These are phyloP conservation scores for Crithidia mellificae DNA, from an alignment of 208 protist species.

Conservation along the genomic window DNA sequence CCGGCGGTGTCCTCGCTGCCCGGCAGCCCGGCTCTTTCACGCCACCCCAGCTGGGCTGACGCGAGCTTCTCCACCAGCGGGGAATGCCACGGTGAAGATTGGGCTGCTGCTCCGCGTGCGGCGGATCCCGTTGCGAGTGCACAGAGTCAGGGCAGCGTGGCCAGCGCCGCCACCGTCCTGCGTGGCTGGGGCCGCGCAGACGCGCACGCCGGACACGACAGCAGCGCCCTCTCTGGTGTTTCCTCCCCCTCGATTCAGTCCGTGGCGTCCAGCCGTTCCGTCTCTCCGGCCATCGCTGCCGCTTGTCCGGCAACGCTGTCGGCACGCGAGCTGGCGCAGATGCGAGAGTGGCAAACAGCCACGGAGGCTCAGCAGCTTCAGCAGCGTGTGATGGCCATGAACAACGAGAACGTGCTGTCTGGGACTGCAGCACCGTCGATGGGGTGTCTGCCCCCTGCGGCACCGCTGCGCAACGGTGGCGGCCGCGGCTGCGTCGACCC, in stretches of 20 bases:
- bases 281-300: constrained; percentile 1
- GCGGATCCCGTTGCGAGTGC: background rate
- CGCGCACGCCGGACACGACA: background rate
- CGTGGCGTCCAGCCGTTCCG: constrained; percentile 11
- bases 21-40: constrained; percentile 1
- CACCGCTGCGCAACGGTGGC: background rate
- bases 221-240: constrained; percentile 17
- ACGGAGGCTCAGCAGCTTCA: constrained; percentile 9
- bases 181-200: background rate
- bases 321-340: constrained; percentile 22
- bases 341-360: constrained; percentile 25
- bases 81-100: background rate
- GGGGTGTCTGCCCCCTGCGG: constrained; percentile 7
- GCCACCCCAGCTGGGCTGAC: background rate
- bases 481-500: background rate
- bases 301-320: background rate
- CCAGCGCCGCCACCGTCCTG: constrained; percentile 2
- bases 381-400: background rate
- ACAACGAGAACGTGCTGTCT: background rate
- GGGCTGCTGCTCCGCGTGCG: too few relatives aligned
- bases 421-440: background rate
- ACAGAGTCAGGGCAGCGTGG: background rate
- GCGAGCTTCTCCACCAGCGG: background rate
- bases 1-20: background rate
- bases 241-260: constrained; percentile 28